Evolutionary conservation across 345 rosid genomes (phyloP), one percentile per base, ranked within the genome.

Genomic region (Moricandia moricandioides): DNA sequence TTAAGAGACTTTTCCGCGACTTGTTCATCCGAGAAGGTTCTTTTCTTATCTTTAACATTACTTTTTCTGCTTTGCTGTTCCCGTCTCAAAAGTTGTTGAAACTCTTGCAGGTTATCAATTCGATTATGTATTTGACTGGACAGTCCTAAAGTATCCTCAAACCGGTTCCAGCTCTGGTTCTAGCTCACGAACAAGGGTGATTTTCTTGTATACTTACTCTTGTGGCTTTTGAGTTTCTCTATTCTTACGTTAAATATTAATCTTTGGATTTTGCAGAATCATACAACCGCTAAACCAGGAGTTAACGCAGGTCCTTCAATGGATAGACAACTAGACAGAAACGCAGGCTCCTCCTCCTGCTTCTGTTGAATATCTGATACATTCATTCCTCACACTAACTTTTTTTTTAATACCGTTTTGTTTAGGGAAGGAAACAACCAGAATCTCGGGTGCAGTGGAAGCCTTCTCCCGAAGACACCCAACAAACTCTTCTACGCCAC

Each of bases 1-100:
- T 91, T 82, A 91, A 91, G 84, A 87, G 89, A 81, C 91, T 91
- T 62, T 91, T 91, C 79, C 87, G 90, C 17, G 96, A 88, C 78
- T 83, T 91, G 80, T 91, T 91, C 82, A 91, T 91, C 72, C 86
- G 93, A 73, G 96, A 91, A 85, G 96, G 96, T 90, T 56, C 26
- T 12, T 64, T 29, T 29, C 37, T 29, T 21, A 0, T 54, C 67
- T 62, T 62, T 58, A 37, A 16, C 49, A 62, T 40, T 29, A 13
- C 24, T 29, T 39, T 29, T 2, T 29, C 2, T 29, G 5, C 31
- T 29, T 21, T 29, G 31, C 31, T 29, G 31, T 29, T 3, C 31
- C 31, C 3, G 31, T 29, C 31, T 29, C 31, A 29, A 3, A 69
- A 35, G 61, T 27, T 17, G 3, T 40, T 52, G 21, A 33, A 62